phyloP scores from a whole-genome alignment of 176 grass and related monocot species.

The Triticum timopheevii region DNA sequence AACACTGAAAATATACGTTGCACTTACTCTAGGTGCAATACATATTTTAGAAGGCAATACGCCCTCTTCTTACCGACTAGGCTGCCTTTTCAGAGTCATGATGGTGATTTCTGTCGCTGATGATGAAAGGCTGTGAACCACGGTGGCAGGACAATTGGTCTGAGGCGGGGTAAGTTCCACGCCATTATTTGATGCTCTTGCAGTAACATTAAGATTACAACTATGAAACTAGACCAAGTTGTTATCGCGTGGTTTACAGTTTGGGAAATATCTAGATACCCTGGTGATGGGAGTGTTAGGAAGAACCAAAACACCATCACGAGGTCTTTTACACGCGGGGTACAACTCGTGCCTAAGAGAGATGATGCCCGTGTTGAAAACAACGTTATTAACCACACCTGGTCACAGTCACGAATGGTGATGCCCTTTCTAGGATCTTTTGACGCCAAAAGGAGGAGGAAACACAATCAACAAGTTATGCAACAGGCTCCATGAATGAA shows the following conservation, averaged over 20 bases:
- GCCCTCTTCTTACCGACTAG: not conserved
- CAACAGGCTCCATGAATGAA: not conserved
- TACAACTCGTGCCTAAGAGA: not conserved
- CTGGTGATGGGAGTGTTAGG: not conserved
- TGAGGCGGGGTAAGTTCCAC: not conserved
- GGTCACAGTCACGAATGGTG: not conserved
- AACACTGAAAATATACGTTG: not conserved
- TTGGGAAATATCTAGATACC: not conserved
- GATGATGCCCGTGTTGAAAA: slow-evolving; percentile 29
- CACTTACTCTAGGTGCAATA: not conserved
- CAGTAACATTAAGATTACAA: not conserved
- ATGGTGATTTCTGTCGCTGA: slow-evolving; percentile 7
- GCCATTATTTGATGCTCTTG: not conserved
- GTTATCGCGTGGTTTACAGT: not conserved
- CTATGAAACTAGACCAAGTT: not conserved
- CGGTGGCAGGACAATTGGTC: not conserved
- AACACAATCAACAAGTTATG: not conserved
- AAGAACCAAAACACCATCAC: slow-evolving; percentile 34
- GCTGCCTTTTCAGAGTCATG: not conserved
- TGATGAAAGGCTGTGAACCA: slow-evolving; percentile 8
- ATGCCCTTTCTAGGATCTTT: not conserved
- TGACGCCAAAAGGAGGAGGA: not conserved
- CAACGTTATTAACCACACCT: not conserved
- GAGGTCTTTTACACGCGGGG: slow-evolving; percentile 3
- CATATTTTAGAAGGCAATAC: not conserved